Base-by-base conservation (phyloP, 208 protist species). In the Chromosphaera perkinsii region DNA sequence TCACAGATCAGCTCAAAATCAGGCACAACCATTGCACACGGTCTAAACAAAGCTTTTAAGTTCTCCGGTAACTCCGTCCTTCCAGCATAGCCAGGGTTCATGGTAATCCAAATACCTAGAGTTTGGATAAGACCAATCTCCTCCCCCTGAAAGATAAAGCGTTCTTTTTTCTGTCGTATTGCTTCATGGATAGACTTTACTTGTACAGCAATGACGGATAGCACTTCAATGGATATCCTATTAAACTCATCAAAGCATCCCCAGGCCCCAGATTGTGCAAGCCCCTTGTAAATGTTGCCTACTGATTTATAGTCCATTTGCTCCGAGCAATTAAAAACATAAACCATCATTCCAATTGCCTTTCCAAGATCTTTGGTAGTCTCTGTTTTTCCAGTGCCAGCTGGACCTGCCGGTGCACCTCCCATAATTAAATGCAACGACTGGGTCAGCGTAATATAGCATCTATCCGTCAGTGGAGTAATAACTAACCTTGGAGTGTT, bases 61-160 rank as follows among this genome's bases (percentile, higher is more conserved):
- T 96, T 96, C 72, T 97, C 94, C 5, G 94, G 94, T 42, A 97
- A 86, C 73, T 95, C 90, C 12, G 90, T 94, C 73, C 94, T 89
- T 5, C 94, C 94, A 22, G 93, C 91, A 80, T 97, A 97, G 54
- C 91, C 93, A 40, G 93, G 93, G 70, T 97, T 97, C 93, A 97
- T 97, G 22, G 92, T 97, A 73, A 97, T 92, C 72, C 93, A 96
- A 35, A 96, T 90, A 71, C 91, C 90, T 75, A 94, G 92, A 69
- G 93, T 91, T 40, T 71, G 84, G 77, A 88, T 90, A 27, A 94
- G 77, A 27, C 75, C 79, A 55, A 95, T 94, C 29, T 82, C 80
- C 59, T 91, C 85, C 29, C 92, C 93, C 69, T 94, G 88, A 68
- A 97, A 94, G 36, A 87, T n/a, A n/a, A 94, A 94, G 43, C 73